Evolutionary conservation across 345 rosid genomes (phyloP).

Genomic region (Camelina neglecta): DNA sequence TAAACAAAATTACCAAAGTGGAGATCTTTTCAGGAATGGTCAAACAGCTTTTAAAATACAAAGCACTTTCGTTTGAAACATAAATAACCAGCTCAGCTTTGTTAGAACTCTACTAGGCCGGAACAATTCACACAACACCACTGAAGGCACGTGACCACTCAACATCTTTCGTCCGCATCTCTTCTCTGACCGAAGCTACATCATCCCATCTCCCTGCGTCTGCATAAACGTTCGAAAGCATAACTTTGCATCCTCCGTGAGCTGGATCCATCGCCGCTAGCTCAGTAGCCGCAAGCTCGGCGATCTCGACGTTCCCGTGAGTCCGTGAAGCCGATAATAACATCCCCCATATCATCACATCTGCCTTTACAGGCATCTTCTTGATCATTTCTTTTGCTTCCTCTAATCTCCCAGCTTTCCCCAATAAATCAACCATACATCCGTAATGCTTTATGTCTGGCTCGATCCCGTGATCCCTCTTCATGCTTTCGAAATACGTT

Average conservation of each 20-base stretch:
- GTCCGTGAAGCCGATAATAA: conserved; percentile 68
- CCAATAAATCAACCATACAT: conserved; percentile 71
- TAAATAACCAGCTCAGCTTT: conserved; percentile 25
- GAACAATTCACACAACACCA: conserved; percentile 45
- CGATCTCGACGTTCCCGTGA: conserved; percentile 64
- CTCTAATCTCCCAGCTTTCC: conserved; percentile 66
- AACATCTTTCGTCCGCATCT: conserved; percentile 54
- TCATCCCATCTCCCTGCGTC: conserved; percentile 87
- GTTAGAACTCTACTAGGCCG: not conserved
- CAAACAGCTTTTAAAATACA: not conserved
- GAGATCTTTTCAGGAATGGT: too few relatives aligned
- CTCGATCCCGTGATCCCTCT: conserved; percentile 50
- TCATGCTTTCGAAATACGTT: conserved; percentile 66
- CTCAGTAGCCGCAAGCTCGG: conserved; percentile 64
- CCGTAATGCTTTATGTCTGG: conserved; percentile 67
- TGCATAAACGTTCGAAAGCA: conserved; percentile 80
- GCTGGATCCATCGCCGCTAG: conserved; percentile 64
- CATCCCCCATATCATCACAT: conserved; percentile 79
- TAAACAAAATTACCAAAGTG: too few relatives aligned
- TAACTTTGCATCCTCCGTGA: conserved; percentile 66
- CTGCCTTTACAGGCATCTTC: conserved; percentile 79
- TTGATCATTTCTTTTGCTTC: conserved; percentile 68
- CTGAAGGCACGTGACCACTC: conserved; percentile 67
- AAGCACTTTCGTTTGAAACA: conserved; percentile 23
- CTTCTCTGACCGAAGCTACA: conserved; percentile 58